Conservation (phyloP, 2,329 filamentous ascomycete species). For the Pseudogymnoascus verrucosus region DNA sequence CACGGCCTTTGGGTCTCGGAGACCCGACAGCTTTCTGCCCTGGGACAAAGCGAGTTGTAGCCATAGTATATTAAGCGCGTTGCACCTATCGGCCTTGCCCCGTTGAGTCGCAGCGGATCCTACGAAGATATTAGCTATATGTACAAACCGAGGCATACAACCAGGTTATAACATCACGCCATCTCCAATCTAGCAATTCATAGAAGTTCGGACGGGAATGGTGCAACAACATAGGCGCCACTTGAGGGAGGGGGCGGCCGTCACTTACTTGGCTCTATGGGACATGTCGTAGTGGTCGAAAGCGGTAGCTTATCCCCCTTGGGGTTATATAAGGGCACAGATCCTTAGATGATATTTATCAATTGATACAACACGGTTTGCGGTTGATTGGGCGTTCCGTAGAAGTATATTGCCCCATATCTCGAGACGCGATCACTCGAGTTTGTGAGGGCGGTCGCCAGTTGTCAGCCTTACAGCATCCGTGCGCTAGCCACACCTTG, state of each 20-base stretch:
- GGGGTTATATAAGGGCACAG: conserved; percentile 4
- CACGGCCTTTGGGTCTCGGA: conserved; percentile 48
- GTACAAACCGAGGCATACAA: neutral
- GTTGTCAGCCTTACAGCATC: conserved; percentile 7
- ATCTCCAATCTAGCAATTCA: neutral
- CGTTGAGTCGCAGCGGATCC: conserved; percentile 25
- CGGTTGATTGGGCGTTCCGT: neutral
- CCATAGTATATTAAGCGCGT: conserved; percentile 20
- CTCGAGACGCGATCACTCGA: conserved; percentile 2
- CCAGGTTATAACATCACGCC: neutral
- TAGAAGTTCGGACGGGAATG: neutral
- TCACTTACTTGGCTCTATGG: conserved; percentile 6
- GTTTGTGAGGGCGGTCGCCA: conserved; percentile 7
- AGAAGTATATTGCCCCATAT: neutral
- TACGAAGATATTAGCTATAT: conserved; percentile 16
- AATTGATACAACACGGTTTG: neutral
- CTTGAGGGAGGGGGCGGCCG: neutral
- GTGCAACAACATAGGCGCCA: neutral
- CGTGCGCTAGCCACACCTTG: neutral
- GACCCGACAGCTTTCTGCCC: conserved; percentile 39
- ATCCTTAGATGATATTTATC: conserved; percentile 3
- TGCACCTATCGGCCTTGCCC: conserved; percentile 26
- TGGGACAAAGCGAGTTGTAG: conserved; percentile 25
- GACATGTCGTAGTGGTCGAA: conserved; percentile 9
- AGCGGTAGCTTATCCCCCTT: conserved; percentile 7